Evolutionary conservation across 148 eudicot species (phyloP), one percentile per base, ranked within the genome.

Genomic region (Rhododendron simsii): DNA sequence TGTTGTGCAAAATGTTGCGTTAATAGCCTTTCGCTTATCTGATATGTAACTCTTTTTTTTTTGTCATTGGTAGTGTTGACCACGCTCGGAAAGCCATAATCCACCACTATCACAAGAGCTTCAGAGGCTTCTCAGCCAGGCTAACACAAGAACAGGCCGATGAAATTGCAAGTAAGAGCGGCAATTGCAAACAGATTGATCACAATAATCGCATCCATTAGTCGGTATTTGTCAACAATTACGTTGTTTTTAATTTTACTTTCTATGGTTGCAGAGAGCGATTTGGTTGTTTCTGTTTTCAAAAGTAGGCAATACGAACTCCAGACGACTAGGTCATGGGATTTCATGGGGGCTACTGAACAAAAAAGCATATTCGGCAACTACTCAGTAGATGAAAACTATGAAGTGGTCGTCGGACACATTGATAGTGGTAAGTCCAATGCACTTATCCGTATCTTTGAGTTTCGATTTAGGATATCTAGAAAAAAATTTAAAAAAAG

Each of bases 91-190:
- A 85, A 8, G 86, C 75, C 4, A 35, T 76, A 55, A 8, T 85
- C 41, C 82, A 85, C 73, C 76, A 78, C 15, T 85, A 85, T 69
- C 45, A 63, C 21, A 77, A 44, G 67, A 85, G 86, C 45, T 85
- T 85, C 74, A 77, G 86, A 85, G 86, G 86, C 53, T 85, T 85
- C 61, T 81, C 79, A 18, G 86, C 86, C 26, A 85, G 55, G 82
- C 74, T 85, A 15, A 85, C 86, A 5, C 74, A 69, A 12, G 75
- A 85, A 51, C 86, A 85, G 41, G 86, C 82, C 0, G 65, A 80
- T 15, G 7, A 14, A 80, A 48, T 80, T 28, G 37, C 63, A 4
- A 51, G 79, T 75, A 75, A 75, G 79, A 1, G n/a, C 45, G 8
- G 45, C 45, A 5, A 41, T 41, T 41, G 7, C 45, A 41, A 6